Conservation (phyloP, 2,329 filamentous ascomycete genomes). For the Xylaria sp. region DNA sequence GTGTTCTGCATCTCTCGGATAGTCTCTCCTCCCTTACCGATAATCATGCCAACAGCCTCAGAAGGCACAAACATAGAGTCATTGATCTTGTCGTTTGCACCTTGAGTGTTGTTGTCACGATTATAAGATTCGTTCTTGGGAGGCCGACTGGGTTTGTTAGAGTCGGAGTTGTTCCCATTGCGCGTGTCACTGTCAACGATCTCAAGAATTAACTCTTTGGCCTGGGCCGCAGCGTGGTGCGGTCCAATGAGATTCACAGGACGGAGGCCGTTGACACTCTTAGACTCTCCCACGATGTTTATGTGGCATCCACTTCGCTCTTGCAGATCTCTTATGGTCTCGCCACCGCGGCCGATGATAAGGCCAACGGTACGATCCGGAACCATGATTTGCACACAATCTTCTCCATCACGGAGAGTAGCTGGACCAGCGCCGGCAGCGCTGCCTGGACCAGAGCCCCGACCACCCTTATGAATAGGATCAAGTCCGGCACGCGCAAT, state of each 20-base stretch:
- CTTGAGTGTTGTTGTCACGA: slow-evolving; percentile 40
- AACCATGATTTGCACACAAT: slow-evolving; percentile 89
- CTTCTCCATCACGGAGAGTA: slow-evolving; percentile 69
- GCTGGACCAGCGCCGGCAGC: slow-evolving; percentile 32
- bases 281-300: slow-evolving; percentile 89
- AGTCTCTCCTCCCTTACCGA: slow-evolving; percentile 88
- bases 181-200: slow-evolving; percentile 89
- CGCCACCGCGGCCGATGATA: slow-evolving; percentile 88
- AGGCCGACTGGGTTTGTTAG: slow-evolving; percentile 34
- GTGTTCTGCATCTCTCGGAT: slow-evolving; percentile 88
- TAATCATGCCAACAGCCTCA: slow-evolving; percentile 93
- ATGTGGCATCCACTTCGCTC: slow-evolving; percentile 91
- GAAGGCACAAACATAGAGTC: slow-evolving; percentile 82
- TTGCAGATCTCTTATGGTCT: slow-evolving; percentile 88
- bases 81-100: slow-evolving; percentile 61
- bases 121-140: slow-evolving; percentile 34
- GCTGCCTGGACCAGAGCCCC: slow-evolving; percentile 22
- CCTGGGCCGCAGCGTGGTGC: slow-evolving; percentile 65
- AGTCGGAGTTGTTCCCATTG: slow-evolving; percentile 33
- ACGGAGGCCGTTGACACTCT: slow-evolving; percentile 83
- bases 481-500: slow-evolving; percentile 45
- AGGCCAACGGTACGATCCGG: slow-evolving; percentile 87
- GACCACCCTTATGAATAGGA: slow-evolving; percentile 35
- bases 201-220: slow-evolving; percentile 85
- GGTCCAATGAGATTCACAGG: slow-evolving; percentile 87